Base-by-base conservation (phyloP, 805 yeast genomes). In the Metschnikowia noctiluminum region DNA sequence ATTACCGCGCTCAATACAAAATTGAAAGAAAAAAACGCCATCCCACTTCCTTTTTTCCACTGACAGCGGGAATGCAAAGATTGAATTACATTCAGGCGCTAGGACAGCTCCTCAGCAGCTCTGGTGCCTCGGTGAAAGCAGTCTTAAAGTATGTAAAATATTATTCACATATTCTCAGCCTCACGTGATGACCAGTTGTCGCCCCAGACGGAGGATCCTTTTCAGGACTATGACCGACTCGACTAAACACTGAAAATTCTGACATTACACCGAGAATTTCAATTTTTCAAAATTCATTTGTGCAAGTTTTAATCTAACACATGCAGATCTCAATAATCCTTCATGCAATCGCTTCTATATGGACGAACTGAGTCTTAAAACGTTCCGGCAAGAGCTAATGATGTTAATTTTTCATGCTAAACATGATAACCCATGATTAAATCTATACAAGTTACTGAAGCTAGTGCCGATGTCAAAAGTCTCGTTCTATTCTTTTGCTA, bases 141-240 rank as follows among this genome's bases (percentile, higher is more conserved):
- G 50, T 50, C 50, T 38, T 40, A 45, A 16, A 34, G 58, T 54
- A 55, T 55, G 58, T 54, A 16, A 16, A 10, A 13, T 21, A 34
- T 35, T 12, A 15, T 35, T 12, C 15, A 31, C 37, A 38, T 42
- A 35, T 21, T 41, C 13, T 35, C 42, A 42, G 34, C 21, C 44
- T 55, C 49, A 50, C 46, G 54, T 80, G 86, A 81, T 81, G 86
- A 81, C 82, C 71, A 63, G 77, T 58, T 81, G 86, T 82, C 86
- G 86, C 86, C 86, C 86, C 86, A 82, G 74, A 73, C 86, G 84
- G 85, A 81, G 77, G 72, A 61, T 70, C 77, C 78, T 72, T 55
- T 71, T 73, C 78, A 73, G 78, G 78, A 76, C 77, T 60, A 78
- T 81, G 85, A 80, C 77, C 82, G 86, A 82, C 72, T 81, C 86